A percentile compares a stretch with the other conserved stretches of the same genome.
These are phyloP conservation scores for Morella rubra DNA, from an alignment of 306 rosid genomes.

Conservation along the genomic window DNA sequence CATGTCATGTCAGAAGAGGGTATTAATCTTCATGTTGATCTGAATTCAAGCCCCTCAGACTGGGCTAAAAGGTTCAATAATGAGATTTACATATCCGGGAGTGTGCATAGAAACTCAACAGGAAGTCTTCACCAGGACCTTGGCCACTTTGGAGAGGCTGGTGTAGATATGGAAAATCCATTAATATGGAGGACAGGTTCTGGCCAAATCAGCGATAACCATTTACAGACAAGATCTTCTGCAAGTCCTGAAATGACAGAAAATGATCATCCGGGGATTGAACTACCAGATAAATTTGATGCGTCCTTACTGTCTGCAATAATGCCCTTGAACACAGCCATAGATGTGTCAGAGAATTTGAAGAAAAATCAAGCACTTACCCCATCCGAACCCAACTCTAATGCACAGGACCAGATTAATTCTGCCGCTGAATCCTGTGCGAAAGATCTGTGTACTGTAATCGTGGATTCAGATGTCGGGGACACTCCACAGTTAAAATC, in stretches of 20 bases:
- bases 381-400: conserved; percentile 33
- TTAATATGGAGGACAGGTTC: conserved; percentile 34
- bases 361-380: conserved; percentile 38
- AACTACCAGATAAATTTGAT: conserved; percentile 32
- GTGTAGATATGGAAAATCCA: conserved; percentile 35
- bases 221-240: conserved; percentile 31
- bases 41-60: conserved; percentile 66
- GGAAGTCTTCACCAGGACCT: conserved; percentile 49
- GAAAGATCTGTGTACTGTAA: conserved; percentile 13
- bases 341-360: conserved; percentile 33
- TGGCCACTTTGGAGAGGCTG: conserved; percentile 35
- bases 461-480: conserved; percentile 10
- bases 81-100: conserved; percentile 49
- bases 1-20: conserved; percentile 68
- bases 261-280: conserved; percentile 29
- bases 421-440: conserved; percentile 27
- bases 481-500: conserved; percentile 21
- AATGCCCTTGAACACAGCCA: conserved; percentile 22
- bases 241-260: conserved; percentile 33
- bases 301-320: conserved; percentile 28
- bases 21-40: conserved; percentile 59
- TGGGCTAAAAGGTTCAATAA: conserved; percentile 56
- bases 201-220: conserved; percentile 27
- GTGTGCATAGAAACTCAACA: conserved; percentile 33
- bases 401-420: conserved; percentile 18